Percentiles rank a stretch among this genome's conserved stretches.
Evolutionary conservation across 2,329 filamentous ascomycete species (phyloP).

Genomic region (Cyphellophora europaea): DNA sequence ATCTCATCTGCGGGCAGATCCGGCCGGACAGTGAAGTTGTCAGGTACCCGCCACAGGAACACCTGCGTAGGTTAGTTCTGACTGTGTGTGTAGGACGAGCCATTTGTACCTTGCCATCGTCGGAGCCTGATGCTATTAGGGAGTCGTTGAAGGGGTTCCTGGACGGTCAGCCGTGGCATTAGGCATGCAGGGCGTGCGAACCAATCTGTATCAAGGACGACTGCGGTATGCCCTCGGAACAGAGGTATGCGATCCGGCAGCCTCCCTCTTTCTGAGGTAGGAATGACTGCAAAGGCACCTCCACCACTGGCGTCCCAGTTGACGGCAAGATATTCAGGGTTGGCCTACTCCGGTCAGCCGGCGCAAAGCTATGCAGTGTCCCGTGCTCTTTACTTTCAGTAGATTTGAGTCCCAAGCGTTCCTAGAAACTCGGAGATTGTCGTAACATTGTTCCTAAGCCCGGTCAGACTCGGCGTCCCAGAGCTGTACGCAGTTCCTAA

Average conservation of each 20-base stretch:
- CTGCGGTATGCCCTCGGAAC: slow-evolving; percentile 90
- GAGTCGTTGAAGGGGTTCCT: slow-evolving; percentile 96
- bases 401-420: slow-evolving; percentile 99
- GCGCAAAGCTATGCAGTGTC: slow-evolving; percentile 20
- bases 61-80: slow-evolving; percentile 40
- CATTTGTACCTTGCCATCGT: slow-evolving; percentile 71
- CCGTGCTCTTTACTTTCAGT: slow-evolving; percentile 61
- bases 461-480: slow-evolving; percentile 10
- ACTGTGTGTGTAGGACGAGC: slow-evolving; percentile 6
- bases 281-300: slow-evolving; percentile 93
- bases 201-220: slow-evolving; percentile 97
- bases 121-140: slow-evolving; percentile 84
- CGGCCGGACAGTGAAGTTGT: slow-evolving; percentile 73
- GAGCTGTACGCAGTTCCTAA: slow-evolving; percentile 22
- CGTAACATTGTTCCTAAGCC: slow-evolving; percentile 81
- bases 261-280: slow-evolving; percentile 79
- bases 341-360: too few species aligned
- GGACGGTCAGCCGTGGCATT: slow-evolving; percentile 1
- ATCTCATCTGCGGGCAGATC: slow-evolving; percentile 70
- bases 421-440: slow-evolving; percentile 91
- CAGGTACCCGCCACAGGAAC: slow-evolving; percentile 90
- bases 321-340: slow-evolving; percentile 90
- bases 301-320: slow-evolving; percentile 98
- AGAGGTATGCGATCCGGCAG: slow-evolving; percentile 86
- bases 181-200: slow-evolving; percentile 32